These are phyloP conservation scores for Debaryomycetaceae sp. DNA, from an alignment of 1,139 yeast species.

Conservation along the genomic window DNA sequence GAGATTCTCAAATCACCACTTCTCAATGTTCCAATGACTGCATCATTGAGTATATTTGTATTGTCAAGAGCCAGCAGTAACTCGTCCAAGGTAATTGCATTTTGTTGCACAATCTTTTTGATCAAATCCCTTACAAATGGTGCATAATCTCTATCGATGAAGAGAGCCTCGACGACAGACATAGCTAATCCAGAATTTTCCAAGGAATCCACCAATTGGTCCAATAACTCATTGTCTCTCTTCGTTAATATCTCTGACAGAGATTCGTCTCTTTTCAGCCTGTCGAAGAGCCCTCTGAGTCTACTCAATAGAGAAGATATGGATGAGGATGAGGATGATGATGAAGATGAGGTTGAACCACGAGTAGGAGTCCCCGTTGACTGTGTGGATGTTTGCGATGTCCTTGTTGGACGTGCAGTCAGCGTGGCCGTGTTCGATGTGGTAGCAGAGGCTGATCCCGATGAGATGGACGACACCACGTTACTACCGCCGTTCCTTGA, in stretches of 20 bases:
- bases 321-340: slow-evolving; percentile 4
- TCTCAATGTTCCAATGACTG: slow-evolving; percentile 12
- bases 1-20: slow-evolving; percentile 10
- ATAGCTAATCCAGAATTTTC: slow-evolving; percentile 8
- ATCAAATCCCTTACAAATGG: slow-evolving; percentile 20
- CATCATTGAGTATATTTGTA: slow-evolving; percentile 15
- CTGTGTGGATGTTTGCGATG: slow-evolving; percentile 3
- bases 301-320: slow-evolving; percentile 1
- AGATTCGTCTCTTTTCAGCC: neutral
- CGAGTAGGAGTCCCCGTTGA: slow-evolving; percentile 3
- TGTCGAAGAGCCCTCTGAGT: neutral
- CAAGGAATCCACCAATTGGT: slow-evolving; percentile 7
- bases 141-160: slow-evolving; percentile 10
- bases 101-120: slow-evolving; percentile 13
- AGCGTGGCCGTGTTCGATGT: slow-evolving; percentile 4
- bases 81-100: slow-evolving; percentile 13
- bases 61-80: slow-evolving; percentile 14
- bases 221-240: slow-evolving; percentile 6
- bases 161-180: slow-evolving; percentile 4
- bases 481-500: neutral
- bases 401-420: slow-evolving; percentile 2
- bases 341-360: slow-evolving; percentile 2
- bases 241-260: neutral
- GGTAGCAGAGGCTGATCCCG: slow-evolving; percentile 4
- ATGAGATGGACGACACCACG: neutral